Evolutionary conservation across 1,139 yeast genomes (phyloP).

Genomic region (Yamadazyma dushanensis): DNA sequence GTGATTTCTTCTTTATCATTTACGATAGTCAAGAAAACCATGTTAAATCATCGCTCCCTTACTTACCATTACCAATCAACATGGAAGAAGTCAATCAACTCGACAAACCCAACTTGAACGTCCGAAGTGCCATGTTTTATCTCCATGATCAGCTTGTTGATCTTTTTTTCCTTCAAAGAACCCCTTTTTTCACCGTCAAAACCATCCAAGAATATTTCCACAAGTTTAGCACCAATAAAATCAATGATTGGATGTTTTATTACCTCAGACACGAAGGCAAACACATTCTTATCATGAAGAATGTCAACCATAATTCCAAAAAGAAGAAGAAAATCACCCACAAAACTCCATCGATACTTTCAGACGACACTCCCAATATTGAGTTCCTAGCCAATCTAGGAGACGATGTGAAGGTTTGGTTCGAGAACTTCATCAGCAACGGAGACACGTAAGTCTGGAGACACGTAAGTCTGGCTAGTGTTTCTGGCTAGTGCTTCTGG

Average conservation of each 20-base stretch:
- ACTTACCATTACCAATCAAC: conserved; percentile 25
- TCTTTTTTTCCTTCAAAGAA: conserved; percentile 30
- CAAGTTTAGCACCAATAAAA: conserved; percentile 40
- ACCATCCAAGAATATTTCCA: conserved; percentile 39
- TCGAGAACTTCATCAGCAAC: conserved; percentile 27
- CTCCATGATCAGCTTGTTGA: conserved; percentile 42
- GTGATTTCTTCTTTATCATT: conserved; percentile 40
- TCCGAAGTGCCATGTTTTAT: conserved; percentile 33
- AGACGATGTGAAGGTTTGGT: conserved; percentile 46
- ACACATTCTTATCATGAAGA: conserved; percentile 38
- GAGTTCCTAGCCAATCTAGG: conserved; percentile 47
- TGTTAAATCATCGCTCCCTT: conserved; percentile 43
- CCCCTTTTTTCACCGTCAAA: conserved; percentile 22
- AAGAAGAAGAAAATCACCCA: conserved; percentile 16
- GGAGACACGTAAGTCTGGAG: conserved; percentile 22
- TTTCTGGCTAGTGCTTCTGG: no score
- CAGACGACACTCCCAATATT: conserved; percentile 28
- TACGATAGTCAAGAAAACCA: conserved; percentile 27
- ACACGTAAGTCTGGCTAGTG: not conserved
- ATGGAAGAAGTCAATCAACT: conserved; percentile 13
- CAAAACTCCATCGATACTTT: conserved; percentile 8
- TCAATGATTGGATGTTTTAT: conserved; percentile 49
- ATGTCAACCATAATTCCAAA: conserved; percentile 26
- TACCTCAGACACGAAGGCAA: conserved; percentile 32
- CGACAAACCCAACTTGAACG: conserved; percentile 13